phyloP scores from a whole-genome alignment of 495 filamentous ascomycete genomes.

The Penicillium canariense region DNA sequence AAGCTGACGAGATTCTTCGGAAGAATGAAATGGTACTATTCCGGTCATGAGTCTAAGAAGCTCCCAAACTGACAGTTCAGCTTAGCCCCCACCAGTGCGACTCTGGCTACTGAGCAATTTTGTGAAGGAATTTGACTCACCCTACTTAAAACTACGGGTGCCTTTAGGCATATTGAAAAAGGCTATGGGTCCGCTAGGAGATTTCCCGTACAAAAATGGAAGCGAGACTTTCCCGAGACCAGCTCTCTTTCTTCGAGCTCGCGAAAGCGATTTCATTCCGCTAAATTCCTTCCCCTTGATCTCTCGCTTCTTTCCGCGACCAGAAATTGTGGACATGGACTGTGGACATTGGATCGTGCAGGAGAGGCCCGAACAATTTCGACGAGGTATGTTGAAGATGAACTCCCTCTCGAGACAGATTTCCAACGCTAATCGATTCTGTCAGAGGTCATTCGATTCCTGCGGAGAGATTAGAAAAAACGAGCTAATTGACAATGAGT shows the following conservation, averaged over 20 bases:
- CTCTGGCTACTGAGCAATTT: conserved; percentile 83
- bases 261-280: conserved; percentile 71
- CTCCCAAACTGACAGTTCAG: conserved; percentile 1
- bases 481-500: neutral
- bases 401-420: too few relatives aligned
- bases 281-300: conserved; percentile 77
- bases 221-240: conserved; percentile 60
- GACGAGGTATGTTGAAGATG: conserved; percentile 42
- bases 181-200: conserved; percentile 57
- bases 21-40: conserved; percentile 58
- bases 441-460: neutral
- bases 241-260: conserved; percentile 72
- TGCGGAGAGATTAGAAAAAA: neutral
- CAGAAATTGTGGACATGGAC: conserved; percentile 69
- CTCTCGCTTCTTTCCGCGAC: conserved; percentile 74
- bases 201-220: conserved; percentile 73
- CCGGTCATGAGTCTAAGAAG: neutral
- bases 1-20: conserved; percentile 69
- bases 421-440: neutral
- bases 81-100: conserved; percentile 58
- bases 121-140: conserved; percentile 35
- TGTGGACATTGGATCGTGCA: conserved; percentile 84
- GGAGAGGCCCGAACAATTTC: conserved; percentile 76
- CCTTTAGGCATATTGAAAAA: conserved; percentile 50
- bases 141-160: conserved; percentile 42